A percentile compares a stretch with the other conserved stretches of the same genome.
These are phyloP conservation scores for Macrolepiota albuminosa DNA, from an alignment of 768 basidiomycete genomes.

Conservation along the genomic window DNA sequence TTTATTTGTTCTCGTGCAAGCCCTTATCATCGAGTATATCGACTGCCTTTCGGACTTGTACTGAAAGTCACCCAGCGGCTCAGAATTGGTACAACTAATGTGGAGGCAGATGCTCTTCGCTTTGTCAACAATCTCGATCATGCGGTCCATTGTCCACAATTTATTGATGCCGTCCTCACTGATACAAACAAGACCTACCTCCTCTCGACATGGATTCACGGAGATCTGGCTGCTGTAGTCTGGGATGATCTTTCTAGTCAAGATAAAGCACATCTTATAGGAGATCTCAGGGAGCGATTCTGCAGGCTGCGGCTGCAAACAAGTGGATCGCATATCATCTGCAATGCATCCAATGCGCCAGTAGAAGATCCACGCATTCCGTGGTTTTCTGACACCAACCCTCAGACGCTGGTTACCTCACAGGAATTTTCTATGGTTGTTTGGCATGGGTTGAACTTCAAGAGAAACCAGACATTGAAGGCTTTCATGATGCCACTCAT, in stretches of 20 bases:
- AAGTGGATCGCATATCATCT: not conserved
- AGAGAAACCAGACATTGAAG: not conserved
- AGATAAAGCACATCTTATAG: slow-evolving; percentile 1
- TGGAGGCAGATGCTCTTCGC: not conserved
- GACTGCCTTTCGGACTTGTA: not conserved
- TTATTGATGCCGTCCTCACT: not conserved
- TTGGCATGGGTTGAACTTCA: not conserved
- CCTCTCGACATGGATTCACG: not conserved
- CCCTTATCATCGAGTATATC: not conserved
- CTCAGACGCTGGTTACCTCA: not conserved
- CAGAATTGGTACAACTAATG: not conserved
- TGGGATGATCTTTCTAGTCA: not conserved
- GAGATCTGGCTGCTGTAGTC: not conserved
- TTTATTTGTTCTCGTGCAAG: not conserved
- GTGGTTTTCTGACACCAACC: not conserved
- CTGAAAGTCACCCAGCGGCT: not conserved
- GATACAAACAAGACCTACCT: not conserved
- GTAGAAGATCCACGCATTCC: not conserved
- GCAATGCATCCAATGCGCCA: not conserved
- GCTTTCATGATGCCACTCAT: not conserved
- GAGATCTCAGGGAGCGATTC: not conserved
- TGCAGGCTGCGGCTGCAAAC: not conserved
- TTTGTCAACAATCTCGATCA: not conserved
- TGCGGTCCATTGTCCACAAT: not conserved
- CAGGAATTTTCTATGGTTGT: not conserved